A percentile compares a stretch with the other conserved stretches of the same genome.
Evolutionary conservation across 2,329 filamentous ascomycete genomes (phyloP).

Genomic region (Ceratocystis variospora): DNA sequence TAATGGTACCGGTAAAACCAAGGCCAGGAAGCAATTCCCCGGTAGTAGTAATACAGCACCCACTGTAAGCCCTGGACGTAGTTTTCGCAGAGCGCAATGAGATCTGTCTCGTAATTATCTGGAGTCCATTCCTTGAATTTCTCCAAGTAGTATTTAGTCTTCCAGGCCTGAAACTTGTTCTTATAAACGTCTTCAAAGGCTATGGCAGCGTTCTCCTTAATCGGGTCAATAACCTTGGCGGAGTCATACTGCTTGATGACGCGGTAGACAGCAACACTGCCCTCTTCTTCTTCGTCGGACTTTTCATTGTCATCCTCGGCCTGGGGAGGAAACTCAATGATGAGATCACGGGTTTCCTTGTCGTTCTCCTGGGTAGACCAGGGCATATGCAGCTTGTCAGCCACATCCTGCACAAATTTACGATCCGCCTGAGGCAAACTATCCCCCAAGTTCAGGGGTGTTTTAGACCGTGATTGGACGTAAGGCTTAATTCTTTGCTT

Average conservation of each 20-base stretch:
- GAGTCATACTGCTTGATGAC: slow-evolving; percentile 86
- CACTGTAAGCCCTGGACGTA: slow-evolving; percentile 96
- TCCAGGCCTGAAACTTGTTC: slow-evolving; percentile 82
- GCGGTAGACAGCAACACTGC: slow-evolving; percentile 69
- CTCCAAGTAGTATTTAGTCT: slow-evolving; percentile 77
- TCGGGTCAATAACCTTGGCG: slow-evolving; percentile 68
- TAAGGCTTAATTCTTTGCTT: slow-evolving; percentile 67
- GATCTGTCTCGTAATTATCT: slow-evolving; percentile 59
- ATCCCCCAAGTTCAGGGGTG: slow-evolving; percentile 58
- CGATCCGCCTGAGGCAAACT: slow-evolving; percentile 70
- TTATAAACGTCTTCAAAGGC: slow-evolving; percentile 77
- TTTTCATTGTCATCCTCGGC: slow-evolving; percentile 46
- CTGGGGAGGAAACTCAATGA: slow-evolving; percentile 37
- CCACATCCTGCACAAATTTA: slow-evolving; percentile 82
- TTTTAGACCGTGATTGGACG: slow-evolving; percentile 52
- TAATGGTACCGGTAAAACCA: slow-evolving; percentile 98
- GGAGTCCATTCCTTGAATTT: slow-evolving; percentile 82
- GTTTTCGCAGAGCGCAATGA: slow-evolving; percentile 77
- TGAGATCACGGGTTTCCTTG: slow-evolving; percentile 39
- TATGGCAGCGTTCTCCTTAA: slow-evolving; percentile 62
- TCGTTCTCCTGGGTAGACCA: slow-evolving; percentile 47
- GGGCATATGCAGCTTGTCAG: slow-evolving; percentile 44
- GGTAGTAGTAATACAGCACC: slow-evolving; percentile 97
- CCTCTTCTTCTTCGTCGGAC: slow-evolving; percentile 57
- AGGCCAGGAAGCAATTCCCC: slow-evolving; percentile 92